Base-by-base conservation (phyloP, 1,284 basidiomycete species). In the Vanrija sp. region DNA sequence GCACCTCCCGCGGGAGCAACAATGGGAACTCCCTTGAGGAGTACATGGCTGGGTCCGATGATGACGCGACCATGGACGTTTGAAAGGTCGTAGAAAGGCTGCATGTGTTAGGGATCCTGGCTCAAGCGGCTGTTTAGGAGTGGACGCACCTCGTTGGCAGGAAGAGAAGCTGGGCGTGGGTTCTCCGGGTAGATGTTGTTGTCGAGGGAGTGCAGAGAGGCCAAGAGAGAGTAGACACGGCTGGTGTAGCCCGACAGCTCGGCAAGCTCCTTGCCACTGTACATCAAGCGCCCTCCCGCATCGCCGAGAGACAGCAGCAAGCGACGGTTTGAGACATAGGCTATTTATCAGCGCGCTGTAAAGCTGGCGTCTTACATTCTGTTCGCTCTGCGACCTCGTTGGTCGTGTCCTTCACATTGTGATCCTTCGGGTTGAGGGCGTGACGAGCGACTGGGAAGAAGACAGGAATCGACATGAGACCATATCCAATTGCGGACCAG, bases 251-350 rank as follows among this genome's bases (percentile, higher is more conserved):
- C 94, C 0, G 92, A 91, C 23, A 98, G 83, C 71, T 96, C 90
- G 41, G 96, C 85, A 2, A 98, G 79, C 64, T 95, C 92, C 68
- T 79, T 80, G 51, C 76, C 78, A 4, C 75, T 77, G 54, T 77
- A 77, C 77, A 79, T 79, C 41, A 96, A 78, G 36, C 92, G 82
- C 2, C 93, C 92, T 19, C 94, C 95, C 0, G 94, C 95, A 66
- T 98, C 94, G 4, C 94, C 93, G 6, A 97, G 83, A 0, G 93
- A 93, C 35, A 98, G 81, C 3, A 98, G 81, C 4, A 98, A 82
- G 19, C 94, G 83, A n/a, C 93, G 84, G 59, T 94, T 96, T 20
- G 93, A 95, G 53, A 98, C 92, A 73, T 98, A 98, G n/a, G 86
- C 89, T 91, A 59, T 16, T 42, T 18, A 49, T 59, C 31, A 62